Evolutionary conservation across 139 green algal species (phyloP).

Genomic region (Chlamydomonas eustigma): DNA sequence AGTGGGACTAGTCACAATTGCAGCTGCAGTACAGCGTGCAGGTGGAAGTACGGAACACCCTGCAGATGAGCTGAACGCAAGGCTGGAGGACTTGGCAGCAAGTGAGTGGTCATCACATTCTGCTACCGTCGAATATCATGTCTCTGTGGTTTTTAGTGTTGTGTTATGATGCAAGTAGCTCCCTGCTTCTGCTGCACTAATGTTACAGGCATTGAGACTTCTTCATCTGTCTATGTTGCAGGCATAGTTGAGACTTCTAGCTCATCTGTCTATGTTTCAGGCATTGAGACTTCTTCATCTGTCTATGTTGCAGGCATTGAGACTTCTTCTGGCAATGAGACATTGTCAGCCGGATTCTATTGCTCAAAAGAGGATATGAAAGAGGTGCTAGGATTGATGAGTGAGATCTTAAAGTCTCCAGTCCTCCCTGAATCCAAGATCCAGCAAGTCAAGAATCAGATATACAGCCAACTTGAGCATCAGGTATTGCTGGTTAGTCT

Average conservation of each 20-base stretch:
- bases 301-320: constrained; percentile 38
- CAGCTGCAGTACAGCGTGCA: constrained; percentile 48
- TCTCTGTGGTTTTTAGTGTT: background rate
- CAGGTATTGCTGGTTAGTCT: too few species aligned
- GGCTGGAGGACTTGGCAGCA: constrained; percentile 59
- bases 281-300: constrained; percentile 43
- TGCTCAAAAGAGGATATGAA: constrained; percentile 54
- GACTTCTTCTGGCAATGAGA: constrained; percentile 32
- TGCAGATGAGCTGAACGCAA: constrained; percentile 39
- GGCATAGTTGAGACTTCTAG: constrained; percentile 42
- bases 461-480: constrained; percentile 62
- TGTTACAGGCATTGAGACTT: constrained; percentile 42
- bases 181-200: too few species aligned
- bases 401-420: constrained; percentile 60
- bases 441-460: constrained; percentile 49
- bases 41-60: constrained; percentile 56
- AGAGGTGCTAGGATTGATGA: constrained; percentile 47
- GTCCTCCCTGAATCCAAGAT: constrained; percentile 54
- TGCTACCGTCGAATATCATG: background rate
- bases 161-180: background rate
- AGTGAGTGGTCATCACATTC: constrained; percentile 24
- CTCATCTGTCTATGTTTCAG: background rate
- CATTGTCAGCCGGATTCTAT: constrained; percentile 38
- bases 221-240: background rate
- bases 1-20: constrained; percentile 48